Evolutionary conservation across 176 grass and related monocot species (phyloP).

Genomic region (Ensete glaucum): DNA sequence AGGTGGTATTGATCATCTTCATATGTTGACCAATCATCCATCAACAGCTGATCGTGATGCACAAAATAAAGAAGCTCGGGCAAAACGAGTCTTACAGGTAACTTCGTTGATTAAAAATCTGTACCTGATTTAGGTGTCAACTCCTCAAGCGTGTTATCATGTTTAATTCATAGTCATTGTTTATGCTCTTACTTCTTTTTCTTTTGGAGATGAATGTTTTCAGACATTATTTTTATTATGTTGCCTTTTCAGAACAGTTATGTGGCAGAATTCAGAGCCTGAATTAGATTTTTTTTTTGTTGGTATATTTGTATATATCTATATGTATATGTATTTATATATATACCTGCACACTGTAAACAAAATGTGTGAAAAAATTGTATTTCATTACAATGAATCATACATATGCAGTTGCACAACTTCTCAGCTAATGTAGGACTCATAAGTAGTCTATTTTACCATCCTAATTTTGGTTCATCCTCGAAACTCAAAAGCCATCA

Average conservation of each 20-base stretch:
- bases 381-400: too few species aligned
- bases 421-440: too few species aligned
- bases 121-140: background rate
- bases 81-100: slow-evolving; percentile 88
- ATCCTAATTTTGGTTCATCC: too few species aligned
- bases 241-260: too few species aligned
- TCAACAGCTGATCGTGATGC: slow-evolving; percentile 76
- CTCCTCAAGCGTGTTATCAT: background rate
- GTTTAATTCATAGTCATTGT: background rate
- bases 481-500: too few species aligned
- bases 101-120: slow-evolving; percentile 17
- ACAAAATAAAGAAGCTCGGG: slow-evolving; percentile 93
- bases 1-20: slow-evolving; percentile 66
- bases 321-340: too few species aligned
- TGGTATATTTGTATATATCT: background rate
- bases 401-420: too few species aligned
- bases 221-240: background rate
- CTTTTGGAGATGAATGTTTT: background rate
- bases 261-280: too few species aligned
- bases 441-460: too few species aligned
- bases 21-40: slow-evolving; percentile 88
- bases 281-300: background rate
- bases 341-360: too few species aligned
- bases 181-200: background rate
- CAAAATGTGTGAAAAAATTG: too few species aligned